Conservation (phyloP, 2,329 filamentous ascomycete genomes). For the Tolypocladium tropicale region DNA sequence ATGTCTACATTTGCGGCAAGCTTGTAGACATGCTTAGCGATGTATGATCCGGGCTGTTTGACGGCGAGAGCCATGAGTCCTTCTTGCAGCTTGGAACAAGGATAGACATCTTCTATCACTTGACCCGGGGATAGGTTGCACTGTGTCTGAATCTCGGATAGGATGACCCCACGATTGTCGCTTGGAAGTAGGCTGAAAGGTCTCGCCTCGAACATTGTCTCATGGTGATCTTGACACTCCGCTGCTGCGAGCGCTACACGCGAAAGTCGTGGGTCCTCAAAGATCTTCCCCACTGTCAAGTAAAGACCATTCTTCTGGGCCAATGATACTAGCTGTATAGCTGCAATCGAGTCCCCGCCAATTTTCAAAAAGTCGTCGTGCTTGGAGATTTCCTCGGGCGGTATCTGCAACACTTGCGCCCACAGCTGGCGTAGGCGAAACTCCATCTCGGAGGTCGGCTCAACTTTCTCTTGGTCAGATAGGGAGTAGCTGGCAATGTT, state of each 20-base stretch:
- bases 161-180: not conserved
- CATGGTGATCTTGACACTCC: not conserved
- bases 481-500: not conserved
- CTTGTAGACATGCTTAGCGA: not conserved
- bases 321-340: not conserved
- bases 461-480: not conserved
- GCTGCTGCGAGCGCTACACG: not conserved
- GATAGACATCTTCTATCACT: not conserved
- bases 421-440: not conserved
- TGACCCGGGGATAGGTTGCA: not conserved
- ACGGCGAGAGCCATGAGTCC: not conserved
- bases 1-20: not conserved
- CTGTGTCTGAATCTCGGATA: not conserved
- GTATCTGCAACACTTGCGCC: not conserved
- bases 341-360: not conserved
- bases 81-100: not conserved
- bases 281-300: not conserved
- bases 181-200: not conserved
- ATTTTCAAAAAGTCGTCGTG: not conserved
- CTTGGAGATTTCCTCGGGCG: not conserved
- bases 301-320: not conserved
- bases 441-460: not conserved
- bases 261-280: not conserved
- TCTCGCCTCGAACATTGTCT: too few relatives aligned
- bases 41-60: not conserved